Evolutionary conservation across 2,329 filamentous ascomycete species (phyloP).

Genomic region (Aspergillus fumigatus): DNA sequence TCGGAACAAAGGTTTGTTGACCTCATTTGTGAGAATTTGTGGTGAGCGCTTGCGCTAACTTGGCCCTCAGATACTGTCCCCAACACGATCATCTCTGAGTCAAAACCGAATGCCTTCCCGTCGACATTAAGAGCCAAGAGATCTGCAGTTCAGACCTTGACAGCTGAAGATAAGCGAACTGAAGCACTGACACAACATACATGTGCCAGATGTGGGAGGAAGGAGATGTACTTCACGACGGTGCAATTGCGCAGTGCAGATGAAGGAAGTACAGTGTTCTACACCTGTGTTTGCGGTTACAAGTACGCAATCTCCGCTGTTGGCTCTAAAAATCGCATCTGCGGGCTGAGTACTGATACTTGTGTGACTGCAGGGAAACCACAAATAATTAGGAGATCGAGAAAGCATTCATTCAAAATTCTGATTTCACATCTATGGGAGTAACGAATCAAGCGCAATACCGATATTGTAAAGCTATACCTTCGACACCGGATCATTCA

Average conservation of each 20-base stretch:
- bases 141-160: conserved; percentile 79
- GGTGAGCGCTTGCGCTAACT: conserved; percentile 13
- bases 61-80: conserved; percentile 61
- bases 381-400: conserved; percentile 29
- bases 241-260: conserved; percentile 88
- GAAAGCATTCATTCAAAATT: conserved; percentile 14
- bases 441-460: conserved; percentile 14
- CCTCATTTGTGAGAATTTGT: background rate
- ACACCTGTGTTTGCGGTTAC: conserved; percentile 79
- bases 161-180: conserved; percentile 70
- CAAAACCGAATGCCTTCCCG: conserved; percentile 87
- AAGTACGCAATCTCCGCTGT: conserved; percentile 55
- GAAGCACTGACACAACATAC: conserved; percentile 64
- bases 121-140: conserved; percentile 80
- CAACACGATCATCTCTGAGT: conserved; percentile 72
- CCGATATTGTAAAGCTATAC: conserved; percentile 10
- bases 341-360: conserved; percentile 14
- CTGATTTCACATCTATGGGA: conserved; percentile 22
- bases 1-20: conserved; percentile 67
- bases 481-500: conserved; percentile 14
- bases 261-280: conserved; percentile 91
- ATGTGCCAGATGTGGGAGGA: conserved; percentile 75
- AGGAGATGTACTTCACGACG: conserved; percentile 78
- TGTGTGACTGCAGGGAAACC: conserved; percentile 26
- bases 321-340: background rate